phyloP scores from a whole-genome alignment of 2,329 filamentous ascomycete species.

The Onygenales sp. region DNA sequence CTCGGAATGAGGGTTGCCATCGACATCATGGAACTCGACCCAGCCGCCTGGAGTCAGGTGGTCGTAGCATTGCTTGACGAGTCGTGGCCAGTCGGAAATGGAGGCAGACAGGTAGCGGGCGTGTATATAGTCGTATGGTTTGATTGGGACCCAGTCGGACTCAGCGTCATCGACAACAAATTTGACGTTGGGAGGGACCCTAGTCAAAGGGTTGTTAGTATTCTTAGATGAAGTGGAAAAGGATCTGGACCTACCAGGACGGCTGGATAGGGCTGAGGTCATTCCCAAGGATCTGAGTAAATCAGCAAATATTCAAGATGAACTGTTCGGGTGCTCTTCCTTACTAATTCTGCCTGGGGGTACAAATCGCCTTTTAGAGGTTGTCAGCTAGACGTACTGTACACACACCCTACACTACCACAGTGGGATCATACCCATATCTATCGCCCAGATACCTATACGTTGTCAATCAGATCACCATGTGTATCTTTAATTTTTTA shows the following conservation, averaged over 20 bases:
- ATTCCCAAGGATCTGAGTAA: constrained; percentile 8
- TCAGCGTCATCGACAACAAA: constrained; percentile 57
- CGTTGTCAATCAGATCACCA: constrained; percentile 10
- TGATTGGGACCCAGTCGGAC: constrained; percentile 46
- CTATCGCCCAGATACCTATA: constrained; percentile 23
- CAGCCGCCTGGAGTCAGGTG: constrained; percentile 18
- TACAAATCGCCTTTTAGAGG: constrained; percentile 4
- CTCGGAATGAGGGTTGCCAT: constrained; percentile 18
- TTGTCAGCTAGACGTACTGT: background rate
- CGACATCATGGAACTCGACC: constrained; percentile 29
- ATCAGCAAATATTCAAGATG: background rate
- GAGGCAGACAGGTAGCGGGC: constrained; percentile 41
- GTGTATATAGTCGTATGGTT: constrained; percentile 49
- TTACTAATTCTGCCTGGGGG: constrained; percentile 6
- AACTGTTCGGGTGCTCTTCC: background rate
- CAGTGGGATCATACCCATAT: constrained; percentile 16
- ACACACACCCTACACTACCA: background rate
- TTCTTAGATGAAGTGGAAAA: constrained; percentile 1
- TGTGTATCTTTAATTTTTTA: constrained; percentile 9
- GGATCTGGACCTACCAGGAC: background rate
- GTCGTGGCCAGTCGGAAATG: constrained; percentile 42
- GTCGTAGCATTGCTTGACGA: constrained; percentile 40
- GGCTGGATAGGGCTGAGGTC: constrained; percentile 3
- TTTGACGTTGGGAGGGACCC: constrained; percentile 51
- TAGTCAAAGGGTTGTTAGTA: constrained; percentile 14